Evolutionary conservation across 805 yeast species (phyloP), one percentile per base, ranked within the genome.

Genomic region (Pichia kluyveri): DNA sequence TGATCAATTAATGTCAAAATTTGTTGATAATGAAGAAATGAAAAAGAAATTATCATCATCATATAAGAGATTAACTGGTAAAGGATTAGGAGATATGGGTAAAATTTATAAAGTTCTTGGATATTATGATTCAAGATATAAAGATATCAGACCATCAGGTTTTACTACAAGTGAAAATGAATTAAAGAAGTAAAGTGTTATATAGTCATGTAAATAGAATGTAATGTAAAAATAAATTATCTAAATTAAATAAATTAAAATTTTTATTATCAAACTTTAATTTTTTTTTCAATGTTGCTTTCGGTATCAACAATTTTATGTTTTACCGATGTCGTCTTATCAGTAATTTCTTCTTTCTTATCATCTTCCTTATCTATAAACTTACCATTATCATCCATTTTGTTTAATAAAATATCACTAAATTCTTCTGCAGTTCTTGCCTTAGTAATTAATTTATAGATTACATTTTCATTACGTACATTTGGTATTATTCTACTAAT

Each of bases 91-190:
- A 39, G 73, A 77, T 2, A 87, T 86, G 96, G 96, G 96, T 2
- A 76, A 74, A 55, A 68, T 81, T 5, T 86, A 86, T 62, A 86
- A 86, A 61, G 83, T 84, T 43, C 61, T 86, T 68, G 83, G 82
- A 2, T 64, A 83, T 27, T 62, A 49, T 50, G 52, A 46, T 31
- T 39, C 44, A 2, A 27, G 41, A 18, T 79, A 47, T 86, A 84
- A 4, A 56, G 63, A 60, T 7, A 46, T 58, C 0, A 51, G 56
- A 12, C 81, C 84, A 1, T 74, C 76, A 28, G 87, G 87, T 3
- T 80, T 82, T 60, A 19, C 23, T 19, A 19, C 23, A 19, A 4
- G 23, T 19, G 75, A 14, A 32, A 17, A 14, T 32, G 37, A 32
- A 9, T 14, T 8, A 32, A 32, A 32, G 9, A 9, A 32, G 37